A percentile compares a stretch with the other conserved stretches of the same genome.
Conservation (phyloP, 768 basidiomycete genomes). For the Xerocomellus dryophilus region DNA sequence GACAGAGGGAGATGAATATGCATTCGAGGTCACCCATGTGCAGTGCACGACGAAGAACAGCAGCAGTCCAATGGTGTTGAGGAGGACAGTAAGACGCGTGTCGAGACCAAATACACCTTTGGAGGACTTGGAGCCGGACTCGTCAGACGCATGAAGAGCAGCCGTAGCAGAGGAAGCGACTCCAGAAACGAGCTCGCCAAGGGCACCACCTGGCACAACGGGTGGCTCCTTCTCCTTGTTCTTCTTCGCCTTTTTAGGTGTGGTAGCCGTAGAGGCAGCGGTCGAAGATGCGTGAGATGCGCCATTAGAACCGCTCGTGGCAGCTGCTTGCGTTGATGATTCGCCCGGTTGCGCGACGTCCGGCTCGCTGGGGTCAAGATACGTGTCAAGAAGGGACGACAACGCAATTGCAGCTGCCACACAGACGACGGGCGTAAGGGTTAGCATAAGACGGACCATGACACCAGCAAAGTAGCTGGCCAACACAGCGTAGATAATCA, state of each 20-base stretch:
- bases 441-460: slow-evolving; percentile 98
- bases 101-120: slow-evolving; percentile 84
- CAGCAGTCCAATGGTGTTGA: slow-evolving; percentile 75
- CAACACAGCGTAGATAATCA: slow-evolving; percentile 95
- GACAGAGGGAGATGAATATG: slow-evolving; percentile 97
- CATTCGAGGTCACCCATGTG: slow-evolving; percentile 91
- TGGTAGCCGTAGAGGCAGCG: slow-evolving; percentile 28
- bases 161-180: slow-evolving; percentile 31
- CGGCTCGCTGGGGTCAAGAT: slow-evolving; percentile 82
- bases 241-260: slow-evolving; percentile 50
- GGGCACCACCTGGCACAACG: slow-evolving; percentile 32
- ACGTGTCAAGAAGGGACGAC: slow-evolving; percentile 83
- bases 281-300: slow-evolving; percentile 24
- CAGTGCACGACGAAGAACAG: slow-evolving; percentile 93
- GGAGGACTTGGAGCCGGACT: slow-evolving; percentile 14
- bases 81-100: slow-evolving; percentile 69
- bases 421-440: slow-evolving; percentile 95
- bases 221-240: slow-evolving; percentile 53
- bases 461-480: slow-evolving; percentile 99
- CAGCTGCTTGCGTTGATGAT: slow-evolving; percentile 1
- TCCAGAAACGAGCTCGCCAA: slow-evolving; percentile 44
- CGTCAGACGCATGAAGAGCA: slow-evolving; percentile 18
- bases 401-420: slow-evolving; percentile 89
- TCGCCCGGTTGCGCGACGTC: slow-evolving; percentile 22
- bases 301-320: slow-evolving; percentile 10